Conservation (phyloP, 2,329 filamentous ascomycete species). For the Delphinella strobiligena region DNA sequence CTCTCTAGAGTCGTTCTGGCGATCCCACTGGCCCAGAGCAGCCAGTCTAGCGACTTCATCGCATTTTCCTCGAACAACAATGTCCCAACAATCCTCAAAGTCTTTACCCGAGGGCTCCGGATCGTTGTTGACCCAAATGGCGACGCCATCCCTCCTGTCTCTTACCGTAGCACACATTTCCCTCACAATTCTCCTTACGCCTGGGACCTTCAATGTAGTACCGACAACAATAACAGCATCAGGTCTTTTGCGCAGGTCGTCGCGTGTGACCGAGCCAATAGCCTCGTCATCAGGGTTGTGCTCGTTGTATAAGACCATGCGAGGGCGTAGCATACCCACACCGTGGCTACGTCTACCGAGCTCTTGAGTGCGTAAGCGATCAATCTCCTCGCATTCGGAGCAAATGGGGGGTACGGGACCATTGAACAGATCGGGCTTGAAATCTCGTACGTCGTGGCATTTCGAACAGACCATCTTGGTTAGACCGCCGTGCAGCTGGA, state of each 20-base stretch:
- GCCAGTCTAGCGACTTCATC: slow-evolving; percentile 74
- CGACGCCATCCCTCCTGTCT: slow-evolving; percentile 60
- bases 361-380: slow-evolving; percentile 60
- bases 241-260: slow-evolving; percentile 73
- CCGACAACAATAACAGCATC: slow-evolving; percentile 92
- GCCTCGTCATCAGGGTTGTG: slow-evolving; percentile 93
- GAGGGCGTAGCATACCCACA: slow-evolving; percentile 75
- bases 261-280: slow-evolving; percentile 79
- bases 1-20: slow-evolving; percentile 32
- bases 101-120: slow-evolving; percentile 70
- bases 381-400: slow-evolving; percentile 57
- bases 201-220: slow-evolving; percentile 89
- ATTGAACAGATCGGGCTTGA: slow-evolving; percentile 69
- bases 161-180: slow-evolving; percentile 85
- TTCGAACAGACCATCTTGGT: slow-evolving; percentile 97
- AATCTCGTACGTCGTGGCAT: slow-evolving; percentile 63
- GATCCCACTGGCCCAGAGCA: slow-evolving; percentile 47
- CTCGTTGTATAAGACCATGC: slow-evolving; percentile 96
- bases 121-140: slow-evolving; percentile 90
- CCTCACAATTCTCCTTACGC: slow-evolving; percentile 76
- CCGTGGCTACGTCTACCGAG: slow-evolving; percentile 87
- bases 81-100: slow-evolving; percentile 85
- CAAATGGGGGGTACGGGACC: slow-evolving; percentile 77
- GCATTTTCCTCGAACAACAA: slow-evolving; percentile 75
- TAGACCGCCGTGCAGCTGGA: slow-evolving; percentile 87